phyloP scores from a whole-genome alignment of 1,284 basidiomycete genomes.

The Hymenochaete sp. region DNA sequence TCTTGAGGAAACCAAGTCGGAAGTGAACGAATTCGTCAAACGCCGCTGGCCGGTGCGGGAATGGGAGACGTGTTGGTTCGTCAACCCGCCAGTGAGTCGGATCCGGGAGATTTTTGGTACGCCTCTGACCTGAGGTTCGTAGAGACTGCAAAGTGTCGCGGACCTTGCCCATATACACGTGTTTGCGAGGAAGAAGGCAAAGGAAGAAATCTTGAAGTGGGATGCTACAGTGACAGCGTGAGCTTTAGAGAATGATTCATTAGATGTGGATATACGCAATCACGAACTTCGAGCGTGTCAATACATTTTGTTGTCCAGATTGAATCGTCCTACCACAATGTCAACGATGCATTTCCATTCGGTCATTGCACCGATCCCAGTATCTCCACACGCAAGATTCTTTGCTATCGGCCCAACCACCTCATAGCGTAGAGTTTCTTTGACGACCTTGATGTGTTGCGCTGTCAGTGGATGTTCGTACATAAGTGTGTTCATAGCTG shows the following conservation, averaged over 20 bases:
- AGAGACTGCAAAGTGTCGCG: slow-evolving; percentile 72
- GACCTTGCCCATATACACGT: slow-evolving; percentile 75
- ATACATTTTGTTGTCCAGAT: slow-evolving; percentile 25
- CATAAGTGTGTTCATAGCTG: slow-evolving; percentile 99
- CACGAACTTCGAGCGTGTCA: not conserved
- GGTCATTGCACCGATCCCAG: slow-evolving; percentile 89
- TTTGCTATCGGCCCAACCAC: slow-evolving; percentile 85
- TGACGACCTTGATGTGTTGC: slow-evolving; percentile 66
- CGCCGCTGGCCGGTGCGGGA: slow-evolving; percentile 53
- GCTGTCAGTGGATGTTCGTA: slow-evolving; percentile 90
- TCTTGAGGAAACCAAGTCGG: slow-evolving; percentile 42
- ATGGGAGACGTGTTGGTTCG: slow-evolving; percentile 84
- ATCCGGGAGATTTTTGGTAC: slow-evolving; percentile 5
- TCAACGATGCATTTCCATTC: slow-evolving; percentile 81
- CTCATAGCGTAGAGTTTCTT: slow-evolving; percentile 69
- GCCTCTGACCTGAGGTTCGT: slow-evolving; percentile 10
- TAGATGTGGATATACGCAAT: not conserved
- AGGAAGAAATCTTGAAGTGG: slow-evolving; percentile 4
- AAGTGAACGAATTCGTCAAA: slow-evolving; percentile 55
- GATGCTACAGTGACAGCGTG: not conserved
- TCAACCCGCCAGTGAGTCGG: slow-evolving; percentile 65
- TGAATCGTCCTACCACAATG: slow-evolving; percentile 53
- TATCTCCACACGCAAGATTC: slow-evolving; percentile 84
- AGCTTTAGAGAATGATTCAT: not conserved
- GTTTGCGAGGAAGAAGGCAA: slow-evolving; percentile 51